These are phyloP conservation scores for Dactylellina parvicollis DNA, from an alignment of 2,329 filamentous ascomycete genomes.

Conservation along the genomic window DNA sequence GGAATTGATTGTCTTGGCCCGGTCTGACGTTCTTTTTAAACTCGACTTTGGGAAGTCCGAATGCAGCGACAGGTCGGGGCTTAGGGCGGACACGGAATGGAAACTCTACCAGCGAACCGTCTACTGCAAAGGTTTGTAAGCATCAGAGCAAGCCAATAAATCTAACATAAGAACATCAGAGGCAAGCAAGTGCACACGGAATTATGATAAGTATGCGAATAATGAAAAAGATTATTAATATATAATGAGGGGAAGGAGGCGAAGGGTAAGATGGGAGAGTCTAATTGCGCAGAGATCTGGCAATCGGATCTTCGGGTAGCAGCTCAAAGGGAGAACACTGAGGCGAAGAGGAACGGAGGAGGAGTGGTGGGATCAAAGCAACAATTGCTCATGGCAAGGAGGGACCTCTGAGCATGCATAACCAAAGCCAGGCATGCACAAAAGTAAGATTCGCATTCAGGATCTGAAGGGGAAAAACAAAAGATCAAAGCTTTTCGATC, in stretches of 20 bases:
- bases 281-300: conserved; percentile 25
- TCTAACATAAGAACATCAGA: conserved; percentile 26
- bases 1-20: conserved; percentile 39
- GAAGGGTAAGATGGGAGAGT: conserved; percentile 1
- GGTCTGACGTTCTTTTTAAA: conserved; percentile 41
- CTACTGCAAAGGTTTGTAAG: conserved; percentile 50
- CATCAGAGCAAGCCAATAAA: conserved; percentile 36
- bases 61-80: conserved; percentile 36
- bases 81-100: conserved; percentile 23
- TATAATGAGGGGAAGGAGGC: conserved; percentile 12
- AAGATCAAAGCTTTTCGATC: neutral
- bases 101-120: conserved; percentile 46
- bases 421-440: neutral
- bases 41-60: conserved; percentile 41
- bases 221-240: neutral
- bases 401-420: neutral
- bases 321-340: neutral
- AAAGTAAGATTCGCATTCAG: too few relatives aligned
- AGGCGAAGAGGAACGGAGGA: conserved; percentile 18
- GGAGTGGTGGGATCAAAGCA: neutral
- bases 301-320: conserved; percentile 32
- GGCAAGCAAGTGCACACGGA: conserved; percentile 19
- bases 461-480: neutral
- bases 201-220: neutral
- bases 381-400: neutral